Base-by-base conservation (phyloP, 2,329 filamentous ascomycete species). In the Exophiala aquamarina region DNA sequence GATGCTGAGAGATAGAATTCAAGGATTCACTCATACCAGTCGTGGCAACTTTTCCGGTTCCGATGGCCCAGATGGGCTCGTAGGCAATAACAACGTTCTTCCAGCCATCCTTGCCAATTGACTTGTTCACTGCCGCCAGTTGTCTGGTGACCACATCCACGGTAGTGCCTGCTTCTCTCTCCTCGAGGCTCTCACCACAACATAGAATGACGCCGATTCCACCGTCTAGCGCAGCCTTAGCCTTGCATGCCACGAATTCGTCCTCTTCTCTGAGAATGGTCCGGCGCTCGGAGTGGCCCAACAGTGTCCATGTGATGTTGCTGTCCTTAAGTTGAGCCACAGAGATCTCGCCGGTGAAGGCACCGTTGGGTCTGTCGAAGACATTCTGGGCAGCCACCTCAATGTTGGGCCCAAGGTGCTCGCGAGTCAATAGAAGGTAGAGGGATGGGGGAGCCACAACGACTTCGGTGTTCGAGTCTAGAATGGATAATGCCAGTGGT, bases 331-430 rank as follows among this genome's bases (percentile, higher is more conserved):
- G 84, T 77, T 97, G 93, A 54, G 84, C 76, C 57, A 91, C 91
- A 58, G 86, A 91, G 75, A 96, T 93, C 77, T 98, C 93, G 65
- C 93, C 93, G 28, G 93, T 98, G 79, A 87, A 97, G 63, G 93
- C 93, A 62, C 93, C 93, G 71, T 93, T 90, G 69, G 90, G 89
- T 82, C 92, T 92, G 79, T 97, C 88, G 74, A 83, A 97, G 71
- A 97, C 89, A 74, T 98, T 98, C 77, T 98, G 93, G 48, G 93
- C 86, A 48, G 92, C 87, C 56, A 98, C 87, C 66, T 88, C 86
- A 67, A 98, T 78, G 58, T 84, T 83, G 61, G 80, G 66, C 68
- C 84, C 82, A 63, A 92, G 81, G 65, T 84, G 78, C 69, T 93
- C 84, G 63, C 89, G 89, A 65, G 90, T 83, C 58, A 91, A 83